Percentiles rank a stretch among this genome's conserved stretches.
Evolutionary conservation across 1,284 basidiomycete species (phyloP).

Genomic region (Irpex sp.): DNA sequence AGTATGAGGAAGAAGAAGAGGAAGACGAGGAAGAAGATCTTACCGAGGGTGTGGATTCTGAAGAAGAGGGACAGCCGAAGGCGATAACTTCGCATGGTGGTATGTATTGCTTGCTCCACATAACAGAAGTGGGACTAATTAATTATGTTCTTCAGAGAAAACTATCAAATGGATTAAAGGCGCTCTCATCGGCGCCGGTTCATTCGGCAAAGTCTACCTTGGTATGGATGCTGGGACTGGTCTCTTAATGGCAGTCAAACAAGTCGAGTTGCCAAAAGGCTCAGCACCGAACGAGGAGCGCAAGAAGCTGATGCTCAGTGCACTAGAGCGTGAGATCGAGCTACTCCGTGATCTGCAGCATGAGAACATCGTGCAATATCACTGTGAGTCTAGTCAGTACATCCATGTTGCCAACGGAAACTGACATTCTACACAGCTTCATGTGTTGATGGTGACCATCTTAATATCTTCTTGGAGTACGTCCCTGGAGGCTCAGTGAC

Average conservation of each 20-base stretch:
- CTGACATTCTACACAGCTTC: slow-evolving; percentile 56
- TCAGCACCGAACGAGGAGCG: slow-evolving; percentile 88
- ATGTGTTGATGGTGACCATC: slow-evolving; percentile 80
- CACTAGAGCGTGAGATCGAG: slow-evolving; percentile 95
- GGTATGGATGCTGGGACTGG: slow-evolving; percentile 97
- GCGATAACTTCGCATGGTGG: slow-evolving; percentile 55
- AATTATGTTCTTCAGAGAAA: slow-evolving; percentile 35
- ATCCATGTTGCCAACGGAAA: slow-evolving; percentile 3
- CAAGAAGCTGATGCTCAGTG: slow-evolving; percentile 93
- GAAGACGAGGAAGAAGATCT: slow-evolving; percentile 34
- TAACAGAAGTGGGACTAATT: background rate
- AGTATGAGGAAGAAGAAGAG: slow-evolving; percentile 40
- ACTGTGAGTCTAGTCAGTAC: slow-evolving; percentile 56
- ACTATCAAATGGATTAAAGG: slow-evolving; percentile 99
- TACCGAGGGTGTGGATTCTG: slow-evolving; percentile 36
- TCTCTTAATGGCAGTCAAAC: slow-evolving; percentile 98
- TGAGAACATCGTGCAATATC: slow-evolving; percentile 97
- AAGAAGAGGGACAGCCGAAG: background rate
- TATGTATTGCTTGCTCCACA: slow-evolving; percentile 23
- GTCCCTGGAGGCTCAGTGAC: slow-evolving; percentile 98
- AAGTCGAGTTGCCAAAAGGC: slow-evolving; percentile 91
- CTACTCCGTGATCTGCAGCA: slow-evolving; percentile 94
- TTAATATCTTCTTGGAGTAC: slow-evolving; percentile 99
- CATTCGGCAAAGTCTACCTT: slow-evolving; percentile 93
- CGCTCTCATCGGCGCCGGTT: slow-evolving; percentile 95